Conservation (phyloP, 257 asterid genomes). For the Knoxia roxburghii region DNA sequence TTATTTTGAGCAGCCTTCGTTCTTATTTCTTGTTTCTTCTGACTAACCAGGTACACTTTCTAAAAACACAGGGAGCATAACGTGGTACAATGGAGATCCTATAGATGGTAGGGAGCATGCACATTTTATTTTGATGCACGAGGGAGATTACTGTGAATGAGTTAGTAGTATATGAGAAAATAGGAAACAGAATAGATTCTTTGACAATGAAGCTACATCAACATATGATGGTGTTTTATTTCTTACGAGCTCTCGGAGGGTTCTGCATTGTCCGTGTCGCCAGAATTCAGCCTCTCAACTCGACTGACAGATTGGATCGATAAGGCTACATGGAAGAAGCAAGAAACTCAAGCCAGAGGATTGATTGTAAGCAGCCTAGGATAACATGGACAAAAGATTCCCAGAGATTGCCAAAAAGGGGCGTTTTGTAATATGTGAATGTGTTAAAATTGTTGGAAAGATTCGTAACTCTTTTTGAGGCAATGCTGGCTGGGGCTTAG, state of each 20-base stretch:
- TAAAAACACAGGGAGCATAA: constrained; percentile 43
- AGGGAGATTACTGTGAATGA: constrained; percentile 47
- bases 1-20: neutral
- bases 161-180: neutral
- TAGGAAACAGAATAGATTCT: constrained; percentile 2
- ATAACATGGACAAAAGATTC: neutral
- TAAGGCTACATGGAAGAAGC: neutral
- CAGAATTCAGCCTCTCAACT: neutral
- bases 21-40: neutral
- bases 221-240: constrained; percentile 12
- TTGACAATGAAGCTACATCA: constrained; percentile 22
- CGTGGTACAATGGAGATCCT: constrained; percentile 59
- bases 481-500: neutral
- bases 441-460: neutral
- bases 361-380: neutral
- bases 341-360: neutral
- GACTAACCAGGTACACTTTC: constrained; percentile 6
- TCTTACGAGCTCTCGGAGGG: too few relatives aligned
- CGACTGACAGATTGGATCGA: neutral
- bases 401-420: neutral
- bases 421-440: too few relatives aligned
- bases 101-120: constrained; percentile 48
- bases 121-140: constrained; percentile 50
- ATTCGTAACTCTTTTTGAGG: neutral
- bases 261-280: neutral